phyloP scores from a whole-genome alignment of 768 basidiomycete genomes.

The Leucosporidium yakuticum region DNA sequence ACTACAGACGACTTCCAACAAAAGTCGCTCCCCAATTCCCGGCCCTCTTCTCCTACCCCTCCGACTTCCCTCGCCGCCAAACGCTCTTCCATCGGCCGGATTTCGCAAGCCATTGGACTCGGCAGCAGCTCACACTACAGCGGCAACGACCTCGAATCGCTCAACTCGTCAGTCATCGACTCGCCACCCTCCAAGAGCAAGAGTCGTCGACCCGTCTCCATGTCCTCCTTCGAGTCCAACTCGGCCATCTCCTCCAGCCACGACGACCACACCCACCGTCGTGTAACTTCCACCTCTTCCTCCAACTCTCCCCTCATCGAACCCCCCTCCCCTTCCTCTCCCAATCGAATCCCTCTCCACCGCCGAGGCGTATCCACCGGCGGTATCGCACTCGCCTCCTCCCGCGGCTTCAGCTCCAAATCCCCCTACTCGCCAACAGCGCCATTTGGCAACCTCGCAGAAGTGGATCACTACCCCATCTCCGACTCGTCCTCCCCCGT shows the following conservation, averaged over 20 bases:
- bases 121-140: background rate
- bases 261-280: slow-evolving; percentile 10
- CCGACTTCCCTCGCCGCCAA: background rate
- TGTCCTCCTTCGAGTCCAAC: background rate
- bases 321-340: background rate
- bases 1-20: slow-evolving; percentile 6
- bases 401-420: background rate
- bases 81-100: background rate
- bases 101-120: background rate
- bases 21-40: background rate
- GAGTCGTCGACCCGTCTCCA: background rate
- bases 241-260: background rate
- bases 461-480: background rate
- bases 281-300: slow-evolving; percentile 20
- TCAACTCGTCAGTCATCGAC: background rate
- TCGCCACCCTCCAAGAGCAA: background rate
- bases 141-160: background rate
- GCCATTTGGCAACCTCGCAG: background rate
- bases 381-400: background rate
- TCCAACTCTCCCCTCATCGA: slow-evolving; percentile 15
- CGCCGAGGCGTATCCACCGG: background rate
- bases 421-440: background rate
- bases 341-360: background rate
- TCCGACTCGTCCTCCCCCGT: background rate
- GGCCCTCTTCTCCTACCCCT: background rate